These are phyloP conservation scores for Aspergillus felis DNA, from an alignment of 2,329 filamentous ascomycete species.

Conservation along the genomic window DNA sequence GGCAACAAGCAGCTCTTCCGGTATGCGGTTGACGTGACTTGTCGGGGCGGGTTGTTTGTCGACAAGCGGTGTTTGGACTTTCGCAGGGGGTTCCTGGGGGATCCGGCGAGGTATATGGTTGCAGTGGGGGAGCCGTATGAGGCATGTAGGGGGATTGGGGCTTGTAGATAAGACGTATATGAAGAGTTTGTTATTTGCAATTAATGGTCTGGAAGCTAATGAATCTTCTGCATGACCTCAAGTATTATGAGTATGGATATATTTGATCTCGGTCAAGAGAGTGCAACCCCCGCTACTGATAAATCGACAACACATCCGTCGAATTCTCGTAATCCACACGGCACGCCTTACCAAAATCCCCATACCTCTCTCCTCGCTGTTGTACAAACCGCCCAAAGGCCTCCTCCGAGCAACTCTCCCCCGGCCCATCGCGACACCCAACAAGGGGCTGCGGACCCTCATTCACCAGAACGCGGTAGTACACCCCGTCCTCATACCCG, in stretches of 20 bases:
- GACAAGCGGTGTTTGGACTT: neutral
- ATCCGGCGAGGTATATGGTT: neutral
- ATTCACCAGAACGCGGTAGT: conserved; percentile 51
- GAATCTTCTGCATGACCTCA: too few species aligned
- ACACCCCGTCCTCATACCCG: conserved; percentile 53
- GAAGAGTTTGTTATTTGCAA: too few species aligned
- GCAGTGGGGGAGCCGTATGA: neutral
- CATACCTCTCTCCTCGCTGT: conserved; percentile 32
- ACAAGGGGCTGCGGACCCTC: conserved; percentile 47
- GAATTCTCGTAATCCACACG: neutral
- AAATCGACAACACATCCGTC: neutral
- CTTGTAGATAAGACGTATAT: neutral
- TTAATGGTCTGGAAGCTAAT: too few species aligned
- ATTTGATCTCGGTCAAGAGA: neutral
- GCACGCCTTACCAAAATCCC: conserved; percentile 6
- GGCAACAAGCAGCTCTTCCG: neutral
- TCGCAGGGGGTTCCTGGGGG: neutral
- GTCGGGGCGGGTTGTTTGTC: neutral
- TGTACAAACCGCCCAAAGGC: conserved; percentile 43
- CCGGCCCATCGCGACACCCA: conserved; percentile 48
- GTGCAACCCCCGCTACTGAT: neutral
- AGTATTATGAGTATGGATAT: too few species aligned
- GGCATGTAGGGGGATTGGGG: neutral
- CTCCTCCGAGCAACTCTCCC: conserved; percentile 46
- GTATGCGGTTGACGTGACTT: neutral